Percentiles rank a stretch among this genome's conserved stretches.
These are phyloP conservation scores for Pleurotus giganteus DNA, from an alignment of 768 basidiomycete species.

Conservation along the genomic window DNA sequence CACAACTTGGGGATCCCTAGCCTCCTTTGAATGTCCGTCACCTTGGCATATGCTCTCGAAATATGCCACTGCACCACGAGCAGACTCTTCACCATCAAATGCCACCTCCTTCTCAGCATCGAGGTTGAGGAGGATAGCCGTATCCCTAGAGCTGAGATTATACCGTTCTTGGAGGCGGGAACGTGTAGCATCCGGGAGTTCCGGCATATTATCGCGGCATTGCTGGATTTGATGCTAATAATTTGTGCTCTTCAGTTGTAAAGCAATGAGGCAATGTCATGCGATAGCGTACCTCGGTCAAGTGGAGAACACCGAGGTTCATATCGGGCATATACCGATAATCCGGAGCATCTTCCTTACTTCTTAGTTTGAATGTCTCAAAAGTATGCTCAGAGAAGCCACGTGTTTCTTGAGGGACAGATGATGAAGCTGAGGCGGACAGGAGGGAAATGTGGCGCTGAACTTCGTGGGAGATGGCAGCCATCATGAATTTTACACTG, in stretches of 20 bases:
- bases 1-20: slow-evolving; percentile 64
- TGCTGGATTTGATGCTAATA: slow-evolving; percentile 60
- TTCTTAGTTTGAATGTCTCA: slow-evolving; percentile 78
- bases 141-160: slow-evolving; percentile 56
- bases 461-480: slow-evolving; percentile 83
- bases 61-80: slow-evolving; percentile 62
- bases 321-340: slow-evolving; percentile 99
- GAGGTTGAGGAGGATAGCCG: slow-evolving; percentile 72
- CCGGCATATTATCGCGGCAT: slow-evolving; percentile 59
- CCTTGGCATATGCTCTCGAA: slow-evolving; percentile 70
- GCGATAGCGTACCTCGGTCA: slow-evolving; percentile 42
- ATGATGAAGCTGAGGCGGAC: slow-evolving; percentile 26
- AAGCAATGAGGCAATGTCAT: neutral
- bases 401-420: slow-evolving; percentile 82
- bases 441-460: slow-evolving; percentile 70
- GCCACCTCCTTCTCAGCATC: slow-evolving; percentile 63
- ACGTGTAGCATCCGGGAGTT: slow-evolving; percentile 68
- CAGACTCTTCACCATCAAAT: slow-evolving; percentile 51
- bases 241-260: neutral
- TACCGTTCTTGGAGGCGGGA: slow-evolving; percentile 50
- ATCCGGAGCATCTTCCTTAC: slow-evolving; percentile 93
- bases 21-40: slow-evolving; percentile 14
- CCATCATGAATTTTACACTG: slow-evolving; percentile 79
- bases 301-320: slow-evolving; percentile 74
- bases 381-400: slow-evolving; percentile 83